phyloP scores from a whole-genome alignment of 225 moss, liverwort and hornwort genomes.

The Polytrichum commune region DNA sequence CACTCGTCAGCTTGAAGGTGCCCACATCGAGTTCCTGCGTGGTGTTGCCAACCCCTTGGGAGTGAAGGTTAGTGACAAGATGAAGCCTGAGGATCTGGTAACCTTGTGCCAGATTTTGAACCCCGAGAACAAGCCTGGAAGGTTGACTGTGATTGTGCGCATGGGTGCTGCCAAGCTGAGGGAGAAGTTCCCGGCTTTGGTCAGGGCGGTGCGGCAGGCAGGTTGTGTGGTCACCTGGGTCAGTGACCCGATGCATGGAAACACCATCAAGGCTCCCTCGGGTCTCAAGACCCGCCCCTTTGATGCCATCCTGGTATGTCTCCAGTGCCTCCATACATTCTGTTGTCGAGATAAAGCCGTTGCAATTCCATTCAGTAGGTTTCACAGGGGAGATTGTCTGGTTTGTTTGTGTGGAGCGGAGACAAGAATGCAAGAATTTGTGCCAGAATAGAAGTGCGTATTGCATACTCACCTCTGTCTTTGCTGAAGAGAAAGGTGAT shows the following conservation, averaged over 20 bases:
- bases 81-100: slow-evolving; percentile 55
- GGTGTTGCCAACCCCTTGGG: slow-evolving; percentile 76
- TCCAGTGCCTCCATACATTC: neutral
- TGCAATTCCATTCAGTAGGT: neutral
- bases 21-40: slow-evolving; percentile 75
- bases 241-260: slow-evolving; percentile 88
- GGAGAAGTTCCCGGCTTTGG: slow-evolving; percentile 47
- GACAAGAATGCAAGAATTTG: neutral
- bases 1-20: slow-evolving; percentile 56
- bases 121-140: slow-evolving; percentile 63
- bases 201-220: slow-evolving; percentile 59
- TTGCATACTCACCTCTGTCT: neutral
- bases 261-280: slow-evolving; percentile 80
- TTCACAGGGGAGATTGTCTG: neutral
- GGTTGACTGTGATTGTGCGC: slow-evolving; percentile 58
- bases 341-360: neutral
- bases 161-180: slow-evolving; percentile 69
- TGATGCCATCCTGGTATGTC: slow-evolving; percentile 68
- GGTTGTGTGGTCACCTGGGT: slow-evolving; percentile 84
- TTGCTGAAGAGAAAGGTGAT: too few species aligned
- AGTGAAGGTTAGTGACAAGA: slow-evolving; percentile 73
- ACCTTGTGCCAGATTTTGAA: slow-evolving; percentile 50
- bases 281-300: slow-evolving; percentile 86
- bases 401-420: neutral
- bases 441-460: neutral